Base-by-base conservation (phyloP, 305 asterid species). In the Plantago coronopus region DNA sequence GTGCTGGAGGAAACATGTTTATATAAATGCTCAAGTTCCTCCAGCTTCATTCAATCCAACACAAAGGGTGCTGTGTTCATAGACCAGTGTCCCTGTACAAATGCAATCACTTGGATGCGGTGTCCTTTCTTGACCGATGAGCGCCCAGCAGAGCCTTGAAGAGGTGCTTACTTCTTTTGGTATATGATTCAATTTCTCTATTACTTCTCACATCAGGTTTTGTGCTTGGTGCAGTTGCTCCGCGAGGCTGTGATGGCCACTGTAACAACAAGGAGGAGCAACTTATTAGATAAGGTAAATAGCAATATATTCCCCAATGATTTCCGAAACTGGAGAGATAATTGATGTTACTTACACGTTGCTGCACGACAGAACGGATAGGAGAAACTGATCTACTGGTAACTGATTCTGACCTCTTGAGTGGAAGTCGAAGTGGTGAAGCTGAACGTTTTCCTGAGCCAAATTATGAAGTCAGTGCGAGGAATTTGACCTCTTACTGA, bases 71-170 rank as follows among this genome's bases (percentile, higher is more conserved):
- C 15, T 45, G 4, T 13, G 19, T 51, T 50, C 34, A 47, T 60
- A 14, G 17, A 17, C 42, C 25, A 43, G 56, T 76, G 63, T 78
- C 78, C 43, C 54, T 61, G 63, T 64, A 78, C 71, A 37, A 69
- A 63, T 64, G 77, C 71, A 29, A 69, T 70, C 51, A 70, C 50
- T 63, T 50, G 25, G 71, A 69, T 54, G 51, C 51, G 54, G 66
- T 59, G 42, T 74, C 79, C 72, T 80, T 85, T 73, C 76, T 75
- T 14, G 84, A 69, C 29, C 73, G 61, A 66, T 77, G 88, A 43
- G 75, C 69, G 60, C 71, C 72, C 61, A 91, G 76, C 78, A 85
- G 68, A 56, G 94, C 86, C 76, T 70, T 82, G 58, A 90, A 77
- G 44, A 83, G 65, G 73, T 71, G 72, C 64, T 75, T 83, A 66